A percentile compares a stretch with the other conserved stretches of the same genome.
phyloP scores from a whole-genome alignment of 345 rosid genomes.

The Hibiscus tridactylites region DNA sequence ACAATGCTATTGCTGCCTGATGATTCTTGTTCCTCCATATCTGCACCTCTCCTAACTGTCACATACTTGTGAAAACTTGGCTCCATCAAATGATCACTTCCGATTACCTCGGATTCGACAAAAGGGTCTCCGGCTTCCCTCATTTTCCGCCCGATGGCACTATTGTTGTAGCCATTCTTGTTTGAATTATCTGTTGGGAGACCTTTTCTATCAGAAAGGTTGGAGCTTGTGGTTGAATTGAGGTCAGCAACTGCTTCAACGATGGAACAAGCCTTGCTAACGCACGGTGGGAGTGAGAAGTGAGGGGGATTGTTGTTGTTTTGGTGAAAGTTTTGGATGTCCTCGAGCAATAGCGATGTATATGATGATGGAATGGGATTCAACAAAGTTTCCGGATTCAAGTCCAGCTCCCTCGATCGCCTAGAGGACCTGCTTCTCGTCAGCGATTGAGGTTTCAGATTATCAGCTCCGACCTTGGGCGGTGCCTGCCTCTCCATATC shows the following conservation, averaged over 20 bases:
- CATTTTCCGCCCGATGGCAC: conserved; percentile 23
- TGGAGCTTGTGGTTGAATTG: conserved; percentile 55
- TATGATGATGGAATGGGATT: conserved; percentile 59
- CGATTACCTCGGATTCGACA: conserved; percentile 53
- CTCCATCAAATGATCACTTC: conserved; percentile 53
- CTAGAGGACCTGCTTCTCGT: conserved; percentile 72
- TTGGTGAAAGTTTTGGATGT: conserved; percentile 89
- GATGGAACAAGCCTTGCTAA: conserved; percentile 68
- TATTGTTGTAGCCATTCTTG: conserved; percentile 15
- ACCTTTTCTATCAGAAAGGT: conserved; percentile 25
- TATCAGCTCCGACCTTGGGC: conserved; percentile 20
- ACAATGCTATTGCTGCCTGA: conserved; percentile 84
- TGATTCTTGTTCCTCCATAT: conserved; percentile 69
- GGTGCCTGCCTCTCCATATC: conserved; percentile 25
- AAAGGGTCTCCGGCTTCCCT: conserved; percentile 41
- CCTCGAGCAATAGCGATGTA: conserved; percentile 65
- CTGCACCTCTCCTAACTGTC: conserved; percentile 49
- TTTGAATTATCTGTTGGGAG: conserved; percentile 21
- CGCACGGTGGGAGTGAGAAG: conserved; percentile 51
- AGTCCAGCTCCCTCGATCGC: conserved; percentile 59
- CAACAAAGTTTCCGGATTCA: conserved; percentile 46
- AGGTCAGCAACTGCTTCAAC: conserved; percentile 83
- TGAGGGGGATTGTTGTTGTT: conserved; percentile 34
- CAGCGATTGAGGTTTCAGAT: conserved; percentile 38
- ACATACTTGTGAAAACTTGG: conserved; percentile 89